Evolutionary conservation across 2,329 filamentous ascomycete genomes (phyloP).

Genomic region (Aspergillus terreus): DNA sequence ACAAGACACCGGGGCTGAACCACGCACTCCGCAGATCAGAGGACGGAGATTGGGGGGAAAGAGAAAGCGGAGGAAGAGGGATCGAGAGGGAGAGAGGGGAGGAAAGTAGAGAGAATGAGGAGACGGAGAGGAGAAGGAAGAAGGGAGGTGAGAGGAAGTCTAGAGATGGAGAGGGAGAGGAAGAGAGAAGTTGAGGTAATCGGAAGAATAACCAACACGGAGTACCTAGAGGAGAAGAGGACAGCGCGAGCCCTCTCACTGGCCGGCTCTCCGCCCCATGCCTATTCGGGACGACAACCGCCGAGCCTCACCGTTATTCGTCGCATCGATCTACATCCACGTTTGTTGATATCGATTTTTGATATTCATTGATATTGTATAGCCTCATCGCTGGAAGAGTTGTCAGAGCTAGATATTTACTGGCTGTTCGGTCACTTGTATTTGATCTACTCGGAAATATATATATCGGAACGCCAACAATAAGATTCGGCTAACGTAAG

Average conservation of each 20-base stretch:
- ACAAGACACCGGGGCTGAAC: constrained; percentile 6
- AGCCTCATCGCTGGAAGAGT: too few species aligned
- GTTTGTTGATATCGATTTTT: too few species aligned
- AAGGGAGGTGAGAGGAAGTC: constrained; percentile 4
- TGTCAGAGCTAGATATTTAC: too few species aligned
- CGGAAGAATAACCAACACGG: neutral
- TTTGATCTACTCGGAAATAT: too few species aligned
- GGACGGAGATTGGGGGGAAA: constrained; percentile 8
- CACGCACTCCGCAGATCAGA: constrained; percentile 11
- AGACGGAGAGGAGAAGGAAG: constrained; percentile 10
- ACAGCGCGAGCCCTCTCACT: neutral
- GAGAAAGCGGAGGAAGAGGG: constrained; percentile 10
- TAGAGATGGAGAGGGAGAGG: constrained; percentile 2
- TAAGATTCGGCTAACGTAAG: too few species aligned
- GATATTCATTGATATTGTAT: too few species aligned
- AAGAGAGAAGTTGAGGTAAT: constrained; percentile 4
- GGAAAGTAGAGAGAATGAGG: constrained; percentile 9
- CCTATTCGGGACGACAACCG: neutral
- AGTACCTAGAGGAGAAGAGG: constrained; percentile 2
- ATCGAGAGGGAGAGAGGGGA: constrained; percentile 6
- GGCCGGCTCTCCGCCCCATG: neutral
- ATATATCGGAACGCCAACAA: too few species aligned
- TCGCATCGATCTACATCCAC: neutral
- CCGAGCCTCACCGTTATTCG: neutral
- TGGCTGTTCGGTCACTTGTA: too few species aligned